Evolutionary conservation across 73 alveolate species (phyloP).

Genomic region (Tetrahymena malaccensis): DNA sequence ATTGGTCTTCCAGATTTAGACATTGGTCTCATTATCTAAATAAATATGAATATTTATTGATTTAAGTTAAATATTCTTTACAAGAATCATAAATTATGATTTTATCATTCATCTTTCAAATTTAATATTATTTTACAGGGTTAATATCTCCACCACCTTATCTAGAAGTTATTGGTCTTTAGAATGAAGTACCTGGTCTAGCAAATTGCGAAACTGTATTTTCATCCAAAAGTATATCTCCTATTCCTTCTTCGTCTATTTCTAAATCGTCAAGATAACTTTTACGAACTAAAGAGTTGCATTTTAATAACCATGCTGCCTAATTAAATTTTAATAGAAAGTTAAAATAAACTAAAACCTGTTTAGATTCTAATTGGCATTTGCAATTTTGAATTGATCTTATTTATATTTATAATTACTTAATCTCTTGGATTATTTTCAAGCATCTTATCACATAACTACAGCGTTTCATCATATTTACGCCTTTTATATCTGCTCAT

Average conservation of each 20-base stretch:
- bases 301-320: constrained; percentile 89
- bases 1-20: constrained; percentile 98
- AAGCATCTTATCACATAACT: constrained; percentile 73
- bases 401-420: neutral
- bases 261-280: constrained; percentile 89
- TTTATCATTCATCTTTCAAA: neutral
- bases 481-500: constrained; percentile 78
- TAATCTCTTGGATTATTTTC: constrained; percentile 64
- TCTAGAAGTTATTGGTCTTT: constrained; percentile 66
- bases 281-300: constrained; percentile 78
- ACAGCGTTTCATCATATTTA: constrained; percentile 77
- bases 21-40: constrained; percentile 91
- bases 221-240: constrained; percentile 77
- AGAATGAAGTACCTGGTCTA: constrained; percentile 97
- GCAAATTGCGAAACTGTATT: constrained; percentile 88
- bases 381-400: neutral
- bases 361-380: neutral
- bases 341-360: neutral
- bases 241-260: constrained; percentile 86
- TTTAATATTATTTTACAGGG: neutral
- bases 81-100: neutral
- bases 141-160: constrained; percentile 34
- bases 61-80: neutral
- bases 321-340: neutral
- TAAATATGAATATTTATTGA: neutral